phyloP scores from a whole-genome alignment of 2,329 filamentous ascomycete genomes.

The Aureobasidium sp. region DNA sequence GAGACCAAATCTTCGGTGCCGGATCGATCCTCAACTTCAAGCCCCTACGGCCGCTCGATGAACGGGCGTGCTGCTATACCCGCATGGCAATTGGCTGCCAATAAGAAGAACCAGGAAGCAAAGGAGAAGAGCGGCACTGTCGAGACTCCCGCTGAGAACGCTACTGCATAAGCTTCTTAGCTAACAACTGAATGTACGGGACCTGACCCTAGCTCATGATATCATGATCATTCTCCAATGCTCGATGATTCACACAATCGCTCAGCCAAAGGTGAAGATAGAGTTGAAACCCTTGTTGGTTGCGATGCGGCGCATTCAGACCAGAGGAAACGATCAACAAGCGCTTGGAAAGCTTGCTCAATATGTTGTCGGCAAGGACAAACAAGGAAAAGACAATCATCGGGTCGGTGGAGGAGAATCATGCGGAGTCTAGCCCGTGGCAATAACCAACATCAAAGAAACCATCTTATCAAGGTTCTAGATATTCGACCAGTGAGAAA shows the following conservation, averaged over 20 bases:
- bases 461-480: background rate
- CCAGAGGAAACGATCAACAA: too few species aligned
- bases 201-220: too few species aligned
- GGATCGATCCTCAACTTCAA: conserved; percentile 9
- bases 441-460: background rate
- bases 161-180: background rate
- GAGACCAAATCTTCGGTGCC: background rate
- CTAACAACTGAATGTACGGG: too few species aligned
- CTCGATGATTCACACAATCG: too few species aligned
- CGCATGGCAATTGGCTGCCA: conserved; percentile 45
- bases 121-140: conserved; percentile 11
- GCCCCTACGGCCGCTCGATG: conserved; percentile 13
- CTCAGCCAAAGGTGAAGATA: too few species aligned
- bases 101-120: conserved; percentile 36
- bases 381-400: background rate
- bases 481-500: background rate
- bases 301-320: too few species aligned
- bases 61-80: conserved; percentile 34
- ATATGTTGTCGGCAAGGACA: background rate
- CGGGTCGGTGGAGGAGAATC: background rate
- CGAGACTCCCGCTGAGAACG: conserved; percentile 6
- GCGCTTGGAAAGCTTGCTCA: background rate
- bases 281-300: too few species aligned
- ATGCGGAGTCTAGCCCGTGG: background rate
- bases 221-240: too few species aligned